Evolutionary conservation across 2,329 filamentous ascomycete species (phyloP), one percentile per base, ranked within the genome.

Genomic region (Grosmannia serpens): DNA sequence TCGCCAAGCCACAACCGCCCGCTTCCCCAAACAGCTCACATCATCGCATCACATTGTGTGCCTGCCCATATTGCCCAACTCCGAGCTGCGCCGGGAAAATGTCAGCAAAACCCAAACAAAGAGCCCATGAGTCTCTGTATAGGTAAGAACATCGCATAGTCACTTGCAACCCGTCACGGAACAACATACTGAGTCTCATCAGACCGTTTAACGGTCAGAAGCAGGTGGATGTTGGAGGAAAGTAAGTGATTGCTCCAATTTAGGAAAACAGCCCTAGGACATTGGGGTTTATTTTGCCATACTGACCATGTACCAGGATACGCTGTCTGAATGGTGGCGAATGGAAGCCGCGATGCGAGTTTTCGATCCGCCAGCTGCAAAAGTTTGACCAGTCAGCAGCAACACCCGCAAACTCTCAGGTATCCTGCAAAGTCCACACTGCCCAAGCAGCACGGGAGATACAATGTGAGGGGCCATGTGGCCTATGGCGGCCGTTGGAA

Each of bases 401-500:
- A 15, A 66, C 62, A 0, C 62, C 67, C 0, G 56, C 49, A 29
- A 63, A 64, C 8, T 64, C 69, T 7, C 62, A 62, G 0, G 63
- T 72, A 26, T 61, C 65, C 4, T 73, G 71, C 63, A 60, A 65
- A 7, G 53, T 58, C 1, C 70, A 73, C 51, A 63, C 61, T 0
- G 58, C 59, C 9, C 60, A 65, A 27, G 54, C 44, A 0, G 49
- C 56, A 7, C 61, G 56, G 0, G 66, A 66, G 35, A 20, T 65
- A 5, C 41, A 62, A 51, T 69, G 67, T 59, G 44, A 68, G 9
- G 72, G 72, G 0, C 70, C 70, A 15, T 75, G 73, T 55, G 61
- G 60, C 41, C 59, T 59, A 6, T 62, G 59, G 58, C 67, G 67
- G 51, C 54, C 62, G 8, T 58, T 64, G 3, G 62, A 67, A 0